Evolutionary conservation across 306 rosid species (phyloP).

Genomic region (Corylus heterophylla): DNA sequence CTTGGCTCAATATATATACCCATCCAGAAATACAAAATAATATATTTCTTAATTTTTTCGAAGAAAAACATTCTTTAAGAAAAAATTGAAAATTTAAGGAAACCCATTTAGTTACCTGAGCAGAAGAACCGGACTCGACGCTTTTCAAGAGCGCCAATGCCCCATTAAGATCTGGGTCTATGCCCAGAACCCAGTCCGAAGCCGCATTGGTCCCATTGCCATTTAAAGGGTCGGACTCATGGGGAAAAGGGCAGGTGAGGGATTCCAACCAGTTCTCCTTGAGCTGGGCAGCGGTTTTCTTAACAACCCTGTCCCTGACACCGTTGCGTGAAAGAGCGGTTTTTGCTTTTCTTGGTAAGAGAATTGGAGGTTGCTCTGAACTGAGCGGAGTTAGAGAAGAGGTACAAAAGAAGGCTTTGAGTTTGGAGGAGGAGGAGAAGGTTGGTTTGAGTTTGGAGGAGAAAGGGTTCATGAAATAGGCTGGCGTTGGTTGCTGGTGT

Average conservation of each 20-base stretch:
- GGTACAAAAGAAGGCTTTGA: constrained; percentile 44
- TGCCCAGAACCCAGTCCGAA: constrained; percentile 63
- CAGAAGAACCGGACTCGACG: constrained; percentile 39
- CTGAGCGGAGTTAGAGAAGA: constrained; percentile 8
- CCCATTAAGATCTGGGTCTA: constrained; percentile 85
- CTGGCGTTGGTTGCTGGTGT: constrained; percentile 26
- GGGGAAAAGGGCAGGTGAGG: constrained; percentile 57
- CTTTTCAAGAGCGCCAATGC: constrained; percentile 72
- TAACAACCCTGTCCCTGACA: constrained; percentile 17
- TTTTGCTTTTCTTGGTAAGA: constrained; percentile 19
- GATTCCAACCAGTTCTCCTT: constrained; percentile 84
- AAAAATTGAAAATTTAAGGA: neutral
- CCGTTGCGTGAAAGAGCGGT: constrained; percentile 4
- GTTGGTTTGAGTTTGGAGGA: constrained; percentile 36
- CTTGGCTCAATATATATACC: neutral
- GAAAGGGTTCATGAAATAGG: constrained; percentile 38
- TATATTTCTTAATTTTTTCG: neutral
- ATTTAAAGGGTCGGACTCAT: constrained; percentile 15
- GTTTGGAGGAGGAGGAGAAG: constrained; percentile 17
- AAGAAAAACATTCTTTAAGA: neutral
- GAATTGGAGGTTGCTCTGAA: constrained; percentile 8
- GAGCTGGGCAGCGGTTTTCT: constrained; percentile 53
- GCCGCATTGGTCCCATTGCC: constrained; percentile 28
- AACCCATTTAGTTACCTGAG: constrained; percentile 53
- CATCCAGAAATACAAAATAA: neutral